Base-by-base conservation (phyloP, 192 early-diverging fungal genomes). In the Coemansia sp. region DNA sequence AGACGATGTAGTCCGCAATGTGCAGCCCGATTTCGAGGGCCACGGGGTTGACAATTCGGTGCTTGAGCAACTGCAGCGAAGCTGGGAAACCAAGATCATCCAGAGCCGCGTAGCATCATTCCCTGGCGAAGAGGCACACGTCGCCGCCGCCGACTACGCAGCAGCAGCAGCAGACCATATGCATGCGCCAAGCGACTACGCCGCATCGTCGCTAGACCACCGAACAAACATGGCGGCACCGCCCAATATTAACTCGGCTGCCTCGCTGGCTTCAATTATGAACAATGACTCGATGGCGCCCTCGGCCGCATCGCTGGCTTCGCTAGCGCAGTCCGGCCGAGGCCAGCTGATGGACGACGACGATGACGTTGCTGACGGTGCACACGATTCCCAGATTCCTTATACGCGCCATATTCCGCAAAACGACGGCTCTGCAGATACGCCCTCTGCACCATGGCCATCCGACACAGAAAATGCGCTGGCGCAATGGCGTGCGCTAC, bases 1-100 rank as follows among this genome's bases (percentile, higher is more conserved):
- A 66, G 89, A 93, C 79, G 94, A 99, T 65, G 96, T 99, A 49
- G 92, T 95, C 63, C 85, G 88, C 58, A 91, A 95, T 67, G 89
- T 94, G 26, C 87, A 87, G 40, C 82, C 84, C 15, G 90, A 95
- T 40, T 99, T 97, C 87, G 91, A 92, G 43, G 89, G 92, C 61
- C 86, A 92, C 77, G 96, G 96, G 31, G 86, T 97, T 23, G 90
- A 95, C 59, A 92, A 93, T 29, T 83, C 89, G 26, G 89, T 95
- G 23, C 84, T 99, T 31, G 84, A 86, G 33, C 94, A 97, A 63
- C 83, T 99, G 61, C 88, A 93, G 67, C 84, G 89, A 30, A 70
- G 63, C 52, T 84, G 89, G 89, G 87, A 90, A 63, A 72, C 79
- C 21, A 88, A 88, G 60, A 83, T 90, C 48, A 68, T 84, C 33